Conservation (phyloP, 768 basidiomycete genomes). For the Termitomyces sp. region DNA sequence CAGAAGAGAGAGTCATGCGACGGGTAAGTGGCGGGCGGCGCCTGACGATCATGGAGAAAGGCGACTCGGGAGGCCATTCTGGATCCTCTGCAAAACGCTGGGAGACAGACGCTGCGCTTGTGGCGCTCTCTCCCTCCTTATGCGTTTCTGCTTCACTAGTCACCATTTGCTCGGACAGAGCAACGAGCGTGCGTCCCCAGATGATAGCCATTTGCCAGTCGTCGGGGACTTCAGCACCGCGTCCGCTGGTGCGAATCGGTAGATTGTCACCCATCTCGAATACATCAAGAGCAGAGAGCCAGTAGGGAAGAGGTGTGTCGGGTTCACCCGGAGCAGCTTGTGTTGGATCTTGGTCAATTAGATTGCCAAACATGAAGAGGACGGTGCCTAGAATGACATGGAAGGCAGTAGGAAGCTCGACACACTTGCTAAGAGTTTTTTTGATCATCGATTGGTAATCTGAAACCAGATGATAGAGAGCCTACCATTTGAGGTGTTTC, state of each 20-base stretch:
- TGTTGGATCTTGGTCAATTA: slow-evolving; percentile 46
- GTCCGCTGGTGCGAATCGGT: slow-evolving; percentile 37
- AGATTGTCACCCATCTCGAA: slow-evolving; percentile 65
- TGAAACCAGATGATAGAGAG: background rate
- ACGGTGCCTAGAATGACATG: slow-evolving; percentile 60
- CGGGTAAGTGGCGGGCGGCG: slow-evolving; percentile 44
- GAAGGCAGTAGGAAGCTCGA: slow-evolving; percentile 58
- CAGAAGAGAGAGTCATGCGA: slow-evolving; percentile 37
- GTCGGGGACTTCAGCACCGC: slow-evolving; percentile 29
- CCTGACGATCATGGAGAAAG: slow-evolving; percentile 43
- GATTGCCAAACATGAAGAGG: slow-evolving; percentile 58
- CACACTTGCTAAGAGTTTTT: slow-evolving; percentile 24
- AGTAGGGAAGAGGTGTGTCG: slow-evolving; percentile 43
- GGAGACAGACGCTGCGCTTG: slow-evolving; percentile 3
- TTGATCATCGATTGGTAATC: background rate
- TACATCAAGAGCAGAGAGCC: slow-evolving; percentile 64
- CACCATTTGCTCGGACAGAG: slow-evolving; percentile 49
- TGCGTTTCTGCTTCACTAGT: slow-evolving; percentile 17
- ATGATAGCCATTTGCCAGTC: slow-evolving; percentile 67
- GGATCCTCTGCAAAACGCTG: slow-evolving; percentile 31
- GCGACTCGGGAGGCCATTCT: slow-evolving; percentile 45
- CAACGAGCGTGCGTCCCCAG: slow-evolving; percentile 62
- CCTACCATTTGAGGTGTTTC: slow-evolving; percentile 14
- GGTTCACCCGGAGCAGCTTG: slow-evolving; percentile 54
- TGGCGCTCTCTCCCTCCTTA: background rate